Base-by-base conservation (phyloP, 495 filamentous ascomycete genomes). In the Aspergillus ellipticus region DNA sequence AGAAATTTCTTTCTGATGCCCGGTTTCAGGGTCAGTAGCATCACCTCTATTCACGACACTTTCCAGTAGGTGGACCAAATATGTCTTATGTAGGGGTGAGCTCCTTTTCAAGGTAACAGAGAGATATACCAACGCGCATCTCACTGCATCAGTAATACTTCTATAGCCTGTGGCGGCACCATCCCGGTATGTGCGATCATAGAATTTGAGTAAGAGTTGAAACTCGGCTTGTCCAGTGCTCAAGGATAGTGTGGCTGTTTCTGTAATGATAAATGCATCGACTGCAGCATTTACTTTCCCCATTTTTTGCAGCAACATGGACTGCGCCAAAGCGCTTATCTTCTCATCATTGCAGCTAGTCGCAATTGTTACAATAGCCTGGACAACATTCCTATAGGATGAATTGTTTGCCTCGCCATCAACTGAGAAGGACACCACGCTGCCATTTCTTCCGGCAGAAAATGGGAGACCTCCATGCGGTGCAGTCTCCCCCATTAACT, bases 301-400 rank as follows among this genome's bases (percentile, higher is more conserved):
- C 58, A 97, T 83, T 67, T 97, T 95, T 62, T 97, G 94, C 7
- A 96, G 73, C 16, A 98, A 81, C 88, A 97, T 97, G 4, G 91
- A 93, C 62, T 96, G 88, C n/a, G 91, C 91, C 51, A 98, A 78
- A 11, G 93, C 95, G 20, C 86, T 93, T 43, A 97, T 94, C 70
- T 96, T 96, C 33, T 90, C 85, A 58, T 98, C 92, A 42, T 86
- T 81, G 67, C 86, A 91, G 52, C 79, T 82, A 31, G 77, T 85
- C 0, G 95, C 90, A 63, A 97, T 89, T 26, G 84, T 85, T 57
- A 93, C 91, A 57, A 97, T 93, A 6, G 92, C 88, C 64, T 95
- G 88, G 29, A 97, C 84, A 26, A 96, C 84, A 58, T 88, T 94
- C 15, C 84, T 82, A 69, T 92, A 87, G 0, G 89, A 84, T 13